A percentile compares a stretch with the other conserved stretches of the same genome.
Evolutionary conservation across 352 stramenopile species (phyloP).

Genomic region (Peronospora farinosa): DNA sequence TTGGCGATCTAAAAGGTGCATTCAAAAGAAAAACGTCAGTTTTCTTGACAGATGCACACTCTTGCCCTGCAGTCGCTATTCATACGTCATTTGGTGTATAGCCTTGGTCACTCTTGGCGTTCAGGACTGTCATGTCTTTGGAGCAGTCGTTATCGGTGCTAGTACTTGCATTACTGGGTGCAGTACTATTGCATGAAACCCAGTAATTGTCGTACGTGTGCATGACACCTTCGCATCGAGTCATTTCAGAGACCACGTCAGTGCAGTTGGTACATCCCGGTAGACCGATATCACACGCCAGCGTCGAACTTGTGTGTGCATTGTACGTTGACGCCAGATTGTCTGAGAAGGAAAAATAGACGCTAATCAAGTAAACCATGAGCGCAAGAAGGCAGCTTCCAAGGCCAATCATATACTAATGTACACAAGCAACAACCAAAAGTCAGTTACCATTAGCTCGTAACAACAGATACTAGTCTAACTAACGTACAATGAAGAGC

Average conservation of each 20-base stretch:
- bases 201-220: constrained; percentile 32
- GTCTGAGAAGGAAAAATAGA: constrained; percentile 68
- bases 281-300: constrained; percentile 68
- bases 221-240: constrained; percentile 40
- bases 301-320: constrained; percentile 28
- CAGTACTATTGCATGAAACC: constrained; percentile 33
- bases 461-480: not conserved
- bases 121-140: constrained; percentile 50
- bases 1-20: constrained; percentile 39
- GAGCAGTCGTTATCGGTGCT: constrained; percentile 31
- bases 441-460: not conserved
- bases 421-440: constrained; percentile 2
- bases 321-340: constrained; percentile 51
- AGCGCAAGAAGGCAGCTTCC: constrained; percentile 51
- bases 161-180: constrained; percentile 2
- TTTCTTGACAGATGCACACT: not conserved
- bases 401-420: constrained; percentile 71
- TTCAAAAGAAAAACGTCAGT: constrained; percentile 8
- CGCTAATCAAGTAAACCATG: constrained; percentile 49
- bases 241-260: constrained; percentile 18
- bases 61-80: constrained; percentile 2
- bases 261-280: constrained; percentile 77
- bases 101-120: constrained; percentile 42
- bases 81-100: constrained; percentile 59
- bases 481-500: constrained; percentile 60